A percentile compares a stretch with the other conserved stretches of the same genome.
phyloP scores from a whole-genome alignment of 164 flowering plant genomes.

The Protea cynaroides region DNA sequence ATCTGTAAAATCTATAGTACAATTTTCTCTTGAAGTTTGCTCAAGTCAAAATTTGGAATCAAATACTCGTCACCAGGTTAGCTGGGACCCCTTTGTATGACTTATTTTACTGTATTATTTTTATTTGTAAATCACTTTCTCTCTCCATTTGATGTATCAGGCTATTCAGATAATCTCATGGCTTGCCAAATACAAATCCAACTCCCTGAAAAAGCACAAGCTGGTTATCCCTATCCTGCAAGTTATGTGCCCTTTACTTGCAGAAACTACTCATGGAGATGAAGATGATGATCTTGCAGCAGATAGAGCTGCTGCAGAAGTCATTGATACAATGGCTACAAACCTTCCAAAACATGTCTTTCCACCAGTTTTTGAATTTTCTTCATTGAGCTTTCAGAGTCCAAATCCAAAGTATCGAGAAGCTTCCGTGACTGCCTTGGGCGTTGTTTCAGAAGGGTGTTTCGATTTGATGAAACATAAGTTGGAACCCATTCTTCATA shows the following conservation, averaged over 20 bases:
- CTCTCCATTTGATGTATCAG: conserved; percentile 40
- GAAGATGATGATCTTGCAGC: conserved; percentile 89
- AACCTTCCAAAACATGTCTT: conserved; percentile 82
- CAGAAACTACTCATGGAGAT: conserved; percentile 61
- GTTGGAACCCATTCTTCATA: conserved; percentile 67
- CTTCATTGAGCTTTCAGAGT: conserved; percentile 69
- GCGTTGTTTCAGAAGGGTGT: conserved; percentile 92
- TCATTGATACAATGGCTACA: conserved; percentile 87
- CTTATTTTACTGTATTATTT: background rate
- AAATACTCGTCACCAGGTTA: conserved; percentile 90
- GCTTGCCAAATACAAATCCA: conserved; percentile 88
- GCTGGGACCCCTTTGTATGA: background rate
- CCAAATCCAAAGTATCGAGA: conserved; percentile 76
- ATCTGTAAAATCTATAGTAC: conserved; percentile 82
- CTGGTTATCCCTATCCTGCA: conserved; percentile 79
- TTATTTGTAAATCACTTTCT: conserved; percentile 5
- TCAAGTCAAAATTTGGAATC: conserved; percentile 74
- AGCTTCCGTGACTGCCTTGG: conserved; percentile 86
- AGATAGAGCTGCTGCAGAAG: conserved; percentile 97
- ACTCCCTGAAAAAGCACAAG: conserved; percentile 83
- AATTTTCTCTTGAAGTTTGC: conserved; percentile 96
- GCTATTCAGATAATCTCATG: conserved; percentile 95
- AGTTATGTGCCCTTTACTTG: conserved; percentile 90
- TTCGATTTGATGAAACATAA: conserved; percentile 70
- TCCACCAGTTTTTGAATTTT: conserved; percentile 77